These are phyloP conservation scores for Aspergillus udagawae DNA, from an alignment of 2,329 filamentous ascomycete species.

Conservation along the genomic window DNA sequence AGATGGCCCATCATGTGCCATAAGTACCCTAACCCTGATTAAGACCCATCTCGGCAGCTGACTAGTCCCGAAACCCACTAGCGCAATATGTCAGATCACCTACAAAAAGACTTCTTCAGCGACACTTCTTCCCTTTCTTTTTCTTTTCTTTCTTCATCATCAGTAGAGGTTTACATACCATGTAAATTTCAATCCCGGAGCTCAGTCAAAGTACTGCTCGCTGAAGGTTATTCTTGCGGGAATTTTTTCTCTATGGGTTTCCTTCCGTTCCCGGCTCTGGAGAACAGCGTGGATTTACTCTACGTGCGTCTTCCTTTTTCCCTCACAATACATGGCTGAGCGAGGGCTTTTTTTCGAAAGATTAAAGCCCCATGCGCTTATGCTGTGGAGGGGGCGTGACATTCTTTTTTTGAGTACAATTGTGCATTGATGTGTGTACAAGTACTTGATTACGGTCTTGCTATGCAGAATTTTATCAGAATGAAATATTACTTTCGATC, in stretches of 20 bases:
- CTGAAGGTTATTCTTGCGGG: slow-evolving; percentile 47
- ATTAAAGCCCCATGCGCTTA: slow-evolving; percentile 36
- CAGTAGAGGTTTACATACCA: slow-evolving; percentile 51
- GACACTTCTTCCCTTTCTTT: slow-evolving; percentile 24
- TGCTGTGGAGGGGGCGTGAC: slow-evolving; percentile 48
- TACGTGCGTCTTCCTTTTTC: slow-evolving; percentile 41
- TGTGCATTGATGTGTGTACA: slow-evolving; percentile 6
- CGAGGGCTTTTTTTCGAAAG: slow-evolving; percentile 39
- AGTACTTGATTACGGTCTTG: neutral
- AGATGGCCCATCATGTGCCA: neutral
- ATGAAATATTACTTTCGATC: neutral
- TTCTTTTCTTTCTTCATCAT: slow-evolving; percentile 44
- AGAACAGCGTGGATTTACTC: slow-evolving; percentile 27
- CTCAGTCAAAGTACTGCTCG: slow-evolving; percentile 45
- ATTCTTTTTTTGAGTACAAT: slow-evolving; percentile 24
- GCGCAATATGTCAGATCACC: slow-evolving; percentile 8
- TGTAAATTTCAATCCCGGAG: slow-evolving; percentile 46
- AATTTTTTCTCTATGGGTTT: slow-evolving; percentile 42
- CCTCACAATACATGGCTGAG: slow-evolving; percentile 41
- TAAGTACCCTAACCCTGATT: slow-evolving; percentile 15
- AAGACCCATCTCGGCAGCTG: slow-evolving; percentile 2
- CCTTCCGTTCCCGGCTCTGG: slow-evolving; percentile 49
- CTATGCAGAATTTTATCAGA: neutral
- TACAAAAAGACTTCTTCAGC: slow-evolving; percentile 26
- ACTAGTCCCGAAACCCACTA: slow-evolving; percentile 22